Conservation (phyloP, 768 basidiomycete genomes). For the Lactarius evosmus region DNA sequence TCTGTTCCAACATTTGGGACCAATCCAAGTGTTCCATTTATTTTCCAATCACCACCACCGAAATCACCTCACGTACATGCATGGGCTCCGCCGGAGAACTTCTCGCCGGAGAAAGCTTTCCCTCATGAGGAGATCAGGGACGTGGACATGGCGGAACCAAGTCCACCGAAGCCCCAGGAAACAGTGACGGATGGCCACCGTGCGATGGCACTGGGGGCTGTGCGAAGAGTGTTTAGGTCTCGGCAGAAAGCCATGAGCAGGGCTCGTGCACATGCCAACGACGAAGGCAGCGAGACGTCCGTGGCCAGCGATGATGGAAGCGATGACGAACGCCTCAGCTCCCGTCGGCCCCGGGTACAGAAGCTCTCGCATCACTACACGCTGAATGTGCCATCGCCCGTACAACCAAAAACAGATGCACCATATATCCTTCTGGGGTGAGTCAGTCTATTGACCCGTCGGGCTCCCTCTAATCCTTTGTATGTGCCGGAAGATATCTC, state of each 20-base stretch:
- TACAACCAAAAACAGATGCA: slow-evolving; percentile 53
- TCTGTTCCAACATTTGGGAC: slow-evolving; percentile 54
- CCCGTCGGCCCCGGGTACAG: slow-evolving; percentile 39
- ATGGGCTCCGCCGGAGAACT: slow-evolving; percentile 64
- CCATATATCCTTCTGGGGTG: slow-evolving; percentile 88
- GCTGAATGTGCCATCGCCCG: slow-evolving; percentile 67
- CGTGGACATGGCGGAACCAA: slow-evolving; percentile 72
- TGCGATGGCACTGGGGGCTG: slow-evolving; percentile 58
- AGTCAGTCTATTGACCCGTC: slow-evolving; percentile 34
- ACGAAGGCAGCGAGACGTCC: slow-evolving; percentile 37
- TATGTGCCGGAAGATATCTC: slow-evolving; percentile 57
- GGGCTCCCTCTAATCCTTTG: slow-evolving; percentile 1
- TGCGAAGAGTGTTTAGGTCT: slow-evolving; percentile 62
- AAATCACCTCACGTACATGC: slow-evolving; percentile 45
- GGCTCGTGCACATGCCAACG: slow-evolving; percentile 29
- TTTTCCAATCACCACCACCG: slow-evolving; percentile 57
- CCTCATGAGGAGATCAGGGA: slow-evolving; percentile 58
- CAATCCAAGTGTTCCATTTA: slow-evolving; percentile 68
- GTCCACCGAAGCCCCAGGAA: slow-evolving; percentile 52
- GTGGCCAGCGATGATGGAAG: slow-evolving; percentile 50
- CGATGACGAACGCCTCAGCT: slow-evolving; percentile 30
- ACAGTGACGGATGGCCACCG: slow-evolving; percentile 39
- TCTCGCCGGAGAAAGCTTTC: slow-evolving; percentile 59
- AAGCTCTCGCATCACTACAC: slow-evolving; percentile 80
- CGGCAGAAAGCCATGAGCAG: slow-evolving; percentile 47